These are phyloP conservation scores for Solanum pinnatisectum DNA, from an alignment of 257 asterid genomes.

Conservation along the genomic window DNA sequence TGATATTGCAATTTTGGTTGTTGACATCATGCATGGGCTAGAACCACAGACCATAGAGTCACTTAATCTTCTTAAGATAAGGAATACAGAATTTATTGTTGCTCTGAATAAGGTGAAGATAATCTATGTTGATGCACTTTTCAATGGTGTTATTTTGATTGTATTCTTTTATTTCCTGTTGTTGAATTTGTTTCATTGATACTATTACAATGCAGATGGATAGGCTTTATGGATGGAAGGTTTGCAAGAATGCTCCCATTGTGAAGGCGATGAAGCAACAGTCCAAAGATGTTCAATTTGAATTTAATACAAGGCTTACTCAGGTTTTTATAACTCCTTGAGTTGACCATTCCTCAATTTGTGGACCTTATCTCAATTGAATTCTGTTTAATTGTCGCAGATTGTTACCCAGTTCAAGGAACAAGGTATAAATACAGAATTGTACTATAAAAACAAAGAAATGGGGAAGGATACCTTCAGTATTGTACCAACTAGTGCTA, in stretches of 20 bases:
- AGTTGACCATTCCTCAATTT: not conserved
- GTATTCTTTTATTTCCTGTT: not conserved
- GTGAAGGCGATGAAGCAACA: constrained; percentile 73
- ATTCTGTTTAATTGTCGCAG: constrained; percentile 19
- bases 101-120: constrained; percentile 91
- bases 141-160: not conserved
- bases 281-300: constrained; percentile 57
- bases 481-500: constrained; percentile 96
- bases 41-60: constrained; percentile 98
- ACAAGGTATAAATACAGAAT: constrained; percentile 90
- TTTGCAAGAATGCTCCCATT: constrained; percentile 74
- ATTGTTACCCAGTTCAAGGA: constrained; percentile 71
- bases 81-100: constrained; percentile 88
- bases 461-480: constrained; percentile 70
- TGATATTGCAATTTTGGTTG: constrained; percentile 94
- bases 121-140: not conserved
- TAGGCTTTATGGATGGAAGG: constrained; percentile 83
- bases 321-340: constrained; percentile 28
- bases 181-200: not conserved
- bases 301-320: constrained; percentile 64
- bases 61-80: constrained; percentile 84
- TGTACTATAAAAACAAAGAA: constrained; percentile 85
- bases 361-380: not conserved
- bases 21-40: constrained; percentile 97
- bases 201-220: constrained; percentile 50